Evolutionary conservation across 352 stramenopile genomes (phyloP).

Genomic region (Phytopythium cucurbitacearum): DNA sequence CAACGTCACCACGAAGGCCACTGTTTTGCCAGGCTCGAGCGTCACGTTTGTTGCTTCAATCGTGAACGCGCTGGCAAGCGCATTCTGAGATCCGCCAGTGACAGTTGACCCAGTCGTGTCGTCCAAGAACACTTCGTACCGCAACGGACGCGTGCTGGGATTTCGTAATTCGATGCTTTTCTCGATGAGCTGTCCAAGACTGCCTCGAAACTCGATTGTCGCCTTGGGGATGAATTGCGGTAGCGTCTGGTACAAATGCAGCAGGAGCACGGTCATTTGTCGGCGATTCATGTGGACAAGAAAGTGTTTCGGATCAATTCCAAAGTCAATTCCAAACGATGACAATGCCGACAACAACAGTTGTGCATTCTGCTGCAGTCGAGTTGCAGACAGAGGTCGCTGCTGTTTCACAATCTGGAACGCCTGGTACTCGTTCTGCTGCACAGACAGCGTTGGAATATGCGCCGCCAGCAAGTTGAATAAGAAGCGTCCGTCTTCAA

Average conservation of each 20-base stretch:
- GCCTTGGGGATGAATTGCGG: constrained; percentile 92
- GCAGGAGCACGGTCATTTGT: constrained; percentile 78
- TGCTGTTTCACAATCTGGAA: constrained; percentile 38
- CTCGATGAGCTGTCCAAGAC: constrained; percentile 79
- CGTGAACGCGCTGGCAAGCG: constrained; percentile 47
- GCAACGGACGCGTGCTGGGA: constrained; percentile 70
- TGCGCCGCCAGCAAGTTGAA: constrained; percentile 87
- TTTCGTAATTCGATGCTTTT: constrained; percentile 95
- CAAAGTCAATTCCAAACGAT: constrained; percentile 79
- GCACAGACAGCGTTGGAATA: constrained; percentile 71
- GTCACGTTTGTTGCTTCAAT: constrained; percentile 65
- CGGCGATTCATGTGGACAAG: constrained; percentile 51
- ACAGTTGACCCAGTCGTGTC: constrained; percentile 8
- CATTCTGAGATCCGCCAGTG: not conserved
- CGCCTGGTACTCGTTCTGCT: constrained; percentile 64
- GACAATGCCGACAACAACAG: constrained; percentile 57
- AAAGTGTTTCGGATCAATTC: constrained; percentile 48
- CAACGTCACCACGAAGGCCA: constrained; percentile 81
- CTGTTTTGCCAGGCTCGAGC: constrained; percentile 72
- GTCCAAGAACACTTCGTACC: constrained; percentile 89
- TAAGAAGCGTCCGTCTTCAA: constrained; percentile 74
- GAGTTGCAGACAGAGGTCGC: constrained; percentile 14
- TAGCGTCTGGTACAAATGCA: constrained; percentile 90
- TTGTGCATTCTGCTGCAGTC: constrained; percentile 54
- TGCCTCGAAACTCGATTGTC: constrained; percentile 90